Evolutionary conservation across 352 stramenopile genomes (phyloP).

Genomic region (Globisporangium polare): DNA sequence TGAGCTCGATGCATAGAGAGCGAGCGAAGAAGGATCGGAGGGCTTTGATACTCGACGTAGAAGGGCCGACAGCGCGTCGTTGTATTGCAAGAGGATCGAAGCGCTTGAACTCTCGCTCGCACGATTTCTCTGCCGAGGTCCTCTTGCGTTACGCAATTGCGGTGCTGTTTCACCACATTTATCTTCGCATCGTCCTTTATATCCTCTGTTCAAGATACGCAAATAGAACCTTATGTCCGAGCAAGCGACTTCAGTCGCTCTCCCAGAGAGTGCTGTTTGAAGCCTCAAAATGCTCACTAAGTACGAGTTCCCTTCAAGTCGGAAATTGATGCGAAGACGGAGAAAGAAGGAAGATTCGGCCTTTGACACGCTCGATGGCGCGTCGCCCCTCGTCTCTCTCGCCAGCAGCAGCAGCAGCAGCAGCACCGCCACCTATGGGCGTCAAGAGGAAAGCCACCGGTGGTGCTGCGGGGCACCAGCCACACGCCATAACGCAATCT

Average conservation of each 20-base stretch:
- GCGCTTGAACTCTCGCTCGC: too few relatives aligned
- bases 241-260: neutral
- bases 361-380: neutral
- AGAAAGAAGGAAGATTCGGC: neutral
- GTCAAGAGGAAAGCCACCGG: neutral
- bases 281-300: neutral
- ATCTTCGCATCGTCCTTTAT: neutral
- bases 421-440: neutral
- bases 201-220: too few relatives aligned
- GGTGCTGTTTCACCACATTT: neutral
- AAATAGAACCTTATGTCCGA: too few relatives aligned
- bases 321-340: too few relatives aligned
- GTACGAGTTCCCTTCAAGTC: neutral
- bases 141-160: too few relatives aligned
- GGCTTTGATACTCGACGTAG: too few relatives aligned
- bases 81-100: too few relatives aligned
- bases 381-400: slow-evolving; percentile 4
- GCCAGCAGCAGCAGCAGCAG: neutral
- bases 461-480: neutral
- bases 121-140: too few relatives aligned
- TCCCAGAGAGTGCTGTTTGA: neutral
- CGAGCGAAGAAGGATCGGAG: neutral
- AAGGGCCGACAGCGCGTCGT: too few relatives aligned
- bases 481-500: slow-evolving; percentile 3
- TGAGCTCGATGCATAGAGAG: neutral